Conservation (phyloP, 2,329 filamentous ascomycete species). For the Bipolaris zeicola region DNA sequence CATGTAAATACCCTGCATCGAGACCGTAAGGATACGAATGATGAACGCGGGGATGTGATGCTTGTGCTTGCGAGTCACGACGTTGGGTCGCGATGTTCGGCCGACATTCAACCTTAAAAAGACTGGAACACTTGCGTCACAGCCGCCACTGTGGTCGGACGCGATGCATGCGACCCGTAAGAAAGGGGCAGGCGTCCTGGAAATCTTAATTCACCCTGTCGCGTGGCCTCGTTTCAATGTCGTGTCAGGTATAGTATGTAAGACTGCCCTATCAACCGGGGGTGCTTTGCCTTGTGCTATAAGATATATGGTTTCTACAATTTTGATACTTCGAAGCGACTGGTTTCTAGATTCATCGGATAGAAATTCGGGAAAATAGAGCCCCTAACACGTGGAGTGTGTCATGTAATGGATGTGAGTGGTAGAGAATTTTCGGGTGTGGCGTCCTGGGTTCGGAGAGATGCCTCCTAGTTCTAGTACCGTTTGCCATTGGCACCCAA, state of each 20-base stretch:
- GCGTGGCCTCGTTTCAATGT: slow-evolving; percentile 8
- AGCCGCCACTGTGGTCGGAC: slow-evolving; percentile 1
- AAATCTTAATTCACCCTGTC: neutral
- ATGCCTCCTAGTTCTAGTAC: slow-evolving; percentile 3
- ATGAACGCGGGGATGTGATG: neutral
- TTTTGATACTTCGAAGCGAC: neutral
- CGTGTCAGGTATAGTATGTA: slow-evolving; percentile 8
- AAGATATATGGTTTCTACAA: neutral
- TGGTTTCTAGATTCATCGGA: neutral
- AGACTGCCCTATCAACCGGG: slow-evolving; percentile 4
- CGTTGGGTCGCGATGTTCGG: neutral
- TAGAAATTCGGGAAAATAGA: neutral
- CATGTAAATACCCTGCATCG: neutral
- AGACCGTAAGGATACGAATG: neutral
- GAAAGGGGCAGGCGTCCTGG: neutral
- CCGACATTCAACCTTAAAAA: neutral
- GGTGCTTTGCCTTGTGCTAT: neutral
- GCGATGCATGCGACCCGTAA: neutral
- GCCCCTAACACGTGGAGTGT: neutral
- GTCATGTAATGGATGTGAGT: neutral
- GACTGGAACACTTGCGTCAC: neutral
- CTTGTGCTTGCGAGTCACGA: neutral
- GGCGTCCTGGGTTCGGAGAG: slow-evolving; percentile 7
- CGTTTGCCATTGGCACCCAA: slow-evolving; percentile 1
- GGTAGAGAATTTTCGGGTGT: slow-evolving; percentile 8